These are phyloP conservation scores for Leccinellum albellum DNA, from an alignment of 768 basidiomycete species.

Conservation along the genomic window DNA sequence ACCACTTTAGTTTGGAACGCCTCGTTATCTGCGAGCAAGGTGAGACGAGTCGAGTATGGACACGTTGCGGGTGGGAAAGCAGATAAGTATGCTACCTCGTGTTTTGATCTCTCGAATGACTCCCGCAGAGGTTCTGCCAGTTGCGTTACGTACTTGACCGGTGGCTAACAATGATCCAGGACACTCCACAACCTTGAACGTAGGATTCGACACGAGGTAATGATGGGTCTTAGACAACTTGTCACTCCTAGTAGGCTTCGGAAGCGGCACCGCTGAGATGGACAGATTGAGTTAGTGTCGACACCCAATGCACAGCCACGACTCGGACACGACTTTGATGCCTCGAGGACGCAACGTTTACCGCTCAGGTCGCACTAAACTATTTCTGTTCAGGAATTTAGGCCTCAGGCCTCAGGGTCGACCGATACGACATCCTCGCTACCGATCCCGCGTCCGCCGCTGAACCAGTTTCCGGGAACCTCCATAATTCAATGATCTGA, in stretches of 20 bases:
- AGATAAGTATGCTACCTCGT: slow-evolving; percentile 15
- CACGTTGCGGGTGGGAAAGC: slow-evolving; percentile 5
- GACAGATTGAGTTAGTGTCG: no score
- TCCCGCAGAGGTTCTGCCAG: not conserved
- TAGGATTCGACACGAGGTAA: slow-evolving; percentile 8
- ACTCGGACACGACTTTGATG: not conserved
- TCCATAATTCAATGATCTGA: not conserved
- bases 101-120: slow-evolving; percentile 12
- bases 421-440: not conserved
- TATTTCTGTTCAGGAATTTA: not conserved
- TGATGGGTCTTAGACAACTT: not conserved
- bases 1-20: slow-evolving; percentile 1
- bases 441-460: not conserved
- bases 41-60: not conserved
- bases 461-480: not conserved
- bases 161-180: slow-evolving; percentile 3
- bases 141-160: slow-evolving; percentile 2
- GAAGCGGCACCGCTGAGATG: not conserved
- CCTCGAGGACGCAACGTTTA: slow-evolving; percentile 25
- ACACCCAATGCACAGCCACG: slow-evolving; percentile 15
- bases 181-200: not conserved
- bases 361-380: not conserved
- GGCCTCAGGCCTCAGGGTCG: not conserved
- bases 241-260: not conserved
- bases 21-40: not conserved